Conservation (phyloP, 805 yeast species). For the Schizosaccharomyces lindneri region DNA sequence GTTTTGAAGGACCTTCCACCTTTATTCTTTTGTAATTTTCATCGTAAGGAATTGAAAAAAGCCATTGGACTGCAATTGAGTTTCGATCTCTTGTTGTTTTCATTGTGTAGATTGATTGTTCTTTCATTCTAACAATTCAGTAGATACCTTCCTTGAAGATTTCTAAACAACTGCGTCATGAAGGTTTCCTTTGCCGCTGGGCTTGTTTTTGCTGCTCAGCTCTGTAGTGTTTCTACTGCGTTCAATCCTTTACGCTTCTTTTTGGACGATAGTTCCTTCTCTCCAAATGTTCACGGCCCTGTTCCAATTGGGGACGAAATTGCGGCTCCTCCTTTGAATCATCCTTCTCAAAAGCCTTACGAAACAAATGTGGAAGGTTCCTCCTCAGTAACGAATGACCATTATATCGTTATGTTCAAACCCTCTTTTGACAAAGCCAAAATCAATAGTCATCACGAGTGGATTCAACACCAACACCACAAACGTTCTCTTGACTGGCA, state of each 20-base stretch:
- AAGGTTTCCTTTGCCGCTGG: neutral
- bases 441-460: slow-evolving; percentile 37
- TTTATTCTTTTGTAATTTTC: too few species aligned
- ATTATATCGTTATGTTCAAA: slow-evolving; percentile 72
- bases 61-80: too few species aligned
- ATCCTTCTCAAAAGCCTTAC: too few species aligned
- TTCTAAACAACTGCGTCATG: neutral
- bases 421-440: slow-evolving; percentile 29
- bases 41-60: too few species aligned
- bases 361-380: too few species aligned
- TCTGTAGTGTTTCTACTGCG: neutral
- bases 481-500: slow-evolving; percentile 14
- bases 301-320: neutral
- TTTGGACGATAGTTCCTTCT: neutral
- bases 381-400: slow-evolving; percentile 14
- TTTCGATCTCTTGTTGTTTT: too few species aligned
- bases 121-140: too few species aligned
- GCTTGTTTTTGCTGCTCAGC: neutral
- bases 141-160: too few species aligned
- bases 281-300: neutral
- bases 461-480: slow-evolving; percentile 16
- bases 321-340: neutral
- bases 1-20: too few species aligned
- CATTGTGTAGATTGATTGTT: too few species aligned
- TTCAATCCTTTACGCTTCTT: neutral